These are phyloP conservation scores for Acer negundo DNA, from an alignment of 345 rosid genomes.

Conservation along the genomic window DNA sequence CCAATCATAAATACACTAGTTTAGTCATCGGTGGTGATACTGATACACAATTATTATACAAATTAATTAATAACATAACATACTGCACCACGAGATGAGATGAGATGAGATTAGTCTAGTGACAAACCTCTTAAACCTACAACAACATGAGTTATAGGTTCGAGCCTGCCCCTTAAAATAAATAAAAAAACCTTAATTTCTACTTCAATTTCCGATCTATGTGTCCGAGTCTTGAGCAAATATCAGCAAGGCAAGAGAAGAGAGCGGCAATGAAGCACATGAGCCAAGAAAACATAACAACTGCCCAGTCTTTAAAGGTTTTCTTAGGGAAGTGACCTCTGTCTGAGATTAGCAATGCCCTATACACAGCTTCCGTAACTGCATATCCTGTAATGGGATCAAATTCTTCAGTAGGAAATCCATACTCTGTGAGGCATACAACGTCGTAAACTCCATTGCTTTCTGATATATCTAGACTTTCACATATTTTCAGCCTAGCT, in stretches of 20 bases:
- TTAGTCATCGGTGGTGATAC: background rate
- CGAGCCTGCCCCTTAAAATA: too few relatives aligned
- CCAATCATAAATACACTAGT: background rate
- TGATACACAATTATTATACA: background rate
- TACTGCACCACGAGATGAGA: too few relatives aligned
- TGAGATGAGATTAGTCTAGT: too few relatives aligned
- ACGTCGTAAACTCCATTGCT: slow-evolving; percentile 49
- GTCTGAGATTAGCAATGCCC: slow-evolving; percentile 61
- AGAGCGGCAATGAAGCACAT: slow-evolving; percentile 38
- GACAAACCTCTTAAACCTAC: too few relatives aligned
- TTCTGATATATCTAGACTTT: slow-evolving; percentile 39
- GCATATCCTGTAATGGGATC: slow-evolving; percentile 57
- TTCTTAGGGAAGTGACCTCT: slow-evolving; percentile 46
- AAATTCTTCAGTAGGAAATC: slow-evolving; percentile 49
- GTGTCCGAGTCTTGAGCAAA: slow-evolving; percentile 45
- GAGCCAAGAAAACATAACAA: slow-evolving; percentile 32
- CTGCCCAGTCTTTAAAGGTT: slow-evolving; percentile 37
- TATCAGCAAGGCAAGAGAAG: slow-evolving; percentile 43
- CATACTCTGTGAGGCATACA: slow-evolving; percentile 58
- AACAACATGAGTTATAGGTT: too few relatives aligned
- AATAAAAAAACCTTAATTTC: too few relatives aligned
- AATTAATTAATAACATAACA: background rate
- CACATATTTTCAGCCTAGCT: slow-evolving; percentile 50
- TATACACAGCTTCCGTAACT: slow-evolving; percentile 42
- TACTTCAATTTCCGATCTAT: slow-evolving; percentile 1